Evolutionary conservation across 805 yeast genomes (phyloP), one percentile per base, ranked within the genome.

Genomic region (Starmerella bombicola): DNA sequence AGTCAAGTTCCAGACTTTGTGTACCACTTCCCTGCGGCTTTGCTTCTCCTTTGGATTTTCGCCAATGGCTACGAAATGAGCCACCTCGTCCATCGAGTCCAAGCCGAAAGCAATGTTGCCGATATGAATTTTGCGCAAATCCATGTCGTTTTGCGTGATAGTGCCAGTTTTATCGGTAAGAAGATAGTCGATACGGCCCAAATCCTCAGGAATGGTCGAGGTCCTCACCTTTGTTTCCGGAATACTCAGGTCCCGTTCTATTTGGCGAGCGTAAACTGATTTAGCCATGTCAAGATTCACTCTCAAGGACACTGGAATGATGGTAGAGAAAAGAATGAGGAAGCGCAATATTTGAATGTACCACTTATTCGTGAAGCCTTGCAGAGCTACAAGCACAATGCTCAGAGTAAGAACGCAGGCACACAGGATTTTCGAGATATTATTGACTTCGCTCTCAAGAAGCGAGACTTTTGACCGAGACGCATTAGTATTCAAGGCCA

Each of bases 121-220:
- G 25, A 93, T 65, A 58, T 93, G 97, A 33, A 91, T 66, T 58
- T 86, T 88, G 52, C 83, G 84, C 71, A 91, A 66, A 55, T 84
- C 95, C 99, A 91, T 91, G 57, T 93, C 98, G 58, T 91, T 91
- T 59, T 88, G 96, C 4, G 99, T 91, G 50, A 91, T 69, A 1
- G 99, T 91, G 29, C 99, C 99, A 0, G 99, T 91, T 55, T 91
- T 91, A 60, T 91, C 99, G 47, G 86, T 78, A 33, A 91, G 67
- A 41, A 91, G 62, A 58, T 91, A 91, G 60, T 91, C 97, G 33
- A 91, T 81, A 51, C 99, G 70, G 21, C 99, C 99, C 48, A 91
- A 67, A 62, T 91, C 99, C 60, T 91, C 99, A 1, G 98, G 98
- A 33, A 91, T 91, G 0, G 98, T 93, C 42, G 95, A 83, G 1